A percentile compares a stretch with the other conserved stretches of the same genome.
Conservation (phyloP, 2,329 filamentous ascomycete species). For the Xylogone sp. region DNA sequence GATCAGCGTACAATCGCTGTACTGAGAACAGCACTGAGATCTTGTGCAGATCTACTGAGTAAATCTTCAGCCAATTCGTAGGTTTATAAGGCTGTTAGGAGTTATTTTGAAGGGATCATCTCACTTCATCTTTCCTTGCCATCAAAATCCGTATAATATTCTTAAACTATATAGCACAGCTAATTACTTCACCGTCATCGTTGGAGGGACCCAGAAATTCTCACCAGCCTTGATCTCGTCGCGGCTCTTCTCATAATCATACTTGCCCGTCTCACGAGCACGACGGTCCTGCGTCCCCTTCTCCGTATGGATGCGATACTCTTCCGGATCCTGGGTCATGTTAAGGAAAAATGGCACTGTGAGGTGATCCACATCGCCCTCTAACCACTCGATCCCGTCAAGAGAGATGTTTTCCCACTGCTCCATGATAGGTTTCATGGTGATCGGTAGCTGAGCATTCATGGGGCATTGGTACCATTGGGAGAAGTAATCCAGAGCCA, state of each 20-base stretch:
- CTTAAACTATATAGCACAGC: background rate
- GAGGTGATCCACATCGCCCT: background rate
- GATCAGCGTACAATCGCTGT: background rate
- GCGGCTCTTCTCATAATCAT: background rate
- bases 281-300: background rate
- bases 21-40: background rate
- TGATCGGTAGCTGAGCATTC: conserved; percentile 46
- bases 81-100: background rate
- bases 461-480: conserved; percentile 45
- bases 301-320: conserved; percentile 23
- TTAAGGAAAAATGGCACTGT: background rate
- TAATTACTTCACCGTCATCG: background rate
- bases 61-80: background rate
- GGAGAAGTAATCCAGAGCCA: conserved; percentile 30
- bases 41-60: background rate
- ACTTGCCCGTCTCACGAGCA: background rate
- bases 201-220: background rate
- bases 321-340: conserved; percentile 26
- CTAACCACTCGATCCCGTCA: background rate
- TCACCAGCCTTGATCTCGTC: background rate
- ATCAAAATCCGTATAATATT: background rate
- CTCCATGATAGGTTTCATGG: background rate
- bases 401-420: background rate
- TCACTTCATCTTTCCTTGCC: background rate
- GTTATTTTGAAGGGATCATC: background rate